A percentile compares a stretch with the other conserved stretches of the same genome.
Evolutionary conservation across 2,329 filamentous ascomycete species (phyloP).

Genomic region (Cryphonectria carpinicola): DNA sequence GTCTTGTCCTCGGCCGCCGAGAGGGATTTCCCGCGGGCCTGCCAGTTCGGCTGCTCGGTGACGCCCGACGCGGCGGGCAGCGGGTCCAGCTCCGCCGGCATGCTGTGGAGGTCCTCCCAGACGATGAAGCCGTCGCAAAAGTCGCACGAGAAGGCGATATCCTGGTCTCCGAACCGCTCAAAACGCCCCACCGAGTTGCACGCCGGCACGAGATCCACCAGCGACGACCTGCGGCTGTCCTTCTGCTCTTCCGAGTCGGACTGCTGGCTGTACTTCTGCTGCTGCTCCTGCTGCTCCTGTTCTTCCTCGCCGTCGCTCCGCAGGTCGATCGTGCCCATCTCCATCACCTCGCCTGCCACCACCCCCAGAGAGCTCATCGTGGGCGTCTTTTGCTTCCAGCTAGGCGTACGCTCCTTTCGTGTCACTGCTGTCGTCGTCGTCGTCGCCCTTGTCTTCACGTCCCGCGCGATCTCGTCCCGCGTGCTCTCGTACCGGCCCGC

Average conservation of each 20-base stretch:
- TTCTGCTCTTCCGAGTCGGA: constrained; percentile 20
- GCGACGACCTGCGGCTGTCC: constrained; percentile 28
- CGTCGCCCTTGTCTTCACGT: constrained; percentile 4
- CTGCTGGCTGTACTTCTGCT: constrained; percentile 23
- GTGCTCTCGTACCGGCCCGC: constrained; percentile 28
- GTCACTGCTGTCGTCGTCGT: neutral
- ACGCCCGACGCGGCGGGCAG: constrained; percentile 32
- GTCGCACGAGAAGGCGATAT: constrained; percentile 63
- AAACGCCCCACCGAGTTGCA: constrained; percentile 60
- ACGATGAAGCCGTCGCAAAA: constrained; percentile 64
- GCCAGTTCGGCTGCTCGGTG: constrained; percentile 50
- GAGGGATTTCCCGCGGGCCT: constrained; percentile 49
- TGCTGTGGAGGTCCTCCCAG: constrained; percentile 59
- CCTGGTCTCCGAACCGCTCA: constrained; percentile 56
- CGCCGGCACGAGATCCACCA: constrained; percentile 52
- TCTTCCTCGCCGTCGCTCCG: constrained; percentile 20
- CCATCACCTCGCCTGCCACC: constrained; percentile 22
- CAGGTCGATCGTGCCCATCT: constrained; percentile 25
- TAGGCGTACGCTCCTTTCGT: constrained; percentile 14
- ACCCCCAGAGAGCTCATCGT: constrained; percentile 20
- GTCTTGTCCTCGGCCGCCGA: constrained; percentile 51
- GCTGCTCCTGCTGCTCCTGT: constrained; percentile 18
- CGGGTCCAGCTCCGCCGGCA: constrained; percentile 51
- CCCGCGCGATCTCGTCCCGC: constrained; percentile 30
- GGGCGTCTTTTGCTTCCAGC: constrained; percentile 28